These are phyloP conservation scores for Gossypium gossypioides DNA, from an alignment of 441 rosid species.

Conservation along the genomic window DNA sequence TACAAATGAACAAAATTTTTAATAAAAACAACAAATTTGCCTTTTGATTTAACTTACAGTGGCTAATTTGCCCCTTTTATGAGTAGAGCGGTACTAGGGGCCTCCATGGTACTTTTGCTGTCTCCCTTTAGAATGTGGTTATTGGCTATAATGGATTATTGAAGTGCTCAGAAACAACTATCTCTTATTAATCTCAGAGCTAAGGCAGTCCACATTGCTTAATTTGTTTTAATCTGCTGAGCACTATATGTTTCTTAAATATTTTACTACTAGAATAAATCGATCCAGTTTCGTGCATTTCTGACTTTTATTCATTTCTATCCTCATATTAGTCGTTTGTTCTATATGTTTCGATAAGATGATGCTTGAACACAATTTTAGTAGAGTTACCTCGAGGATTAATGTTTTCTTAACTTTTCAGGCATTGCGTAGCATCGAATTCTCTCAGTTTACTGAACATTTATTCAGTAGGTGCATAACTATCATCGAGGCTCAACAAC, in stretches of 20 bases:
- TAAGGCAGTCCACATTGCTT: neutral
- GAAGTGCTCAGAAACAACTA: neutral
- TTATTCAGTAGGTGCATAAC: slow-evolving; percentile 83
- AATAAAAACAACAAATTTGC: too few relatives aligned
- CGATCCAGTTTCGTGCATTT: neutral
- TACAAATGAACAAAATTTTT: too few relatives aligned
- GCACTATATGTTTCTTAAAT: neutral
- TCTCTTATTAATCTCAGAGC: neutral
- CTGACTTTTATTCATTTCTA: neutral
- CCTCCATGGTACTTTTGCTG: too few relatives aligned
- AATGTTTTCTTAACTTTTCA: slow-evolving; percentile 33
- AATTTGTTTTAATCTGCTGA: neutral
- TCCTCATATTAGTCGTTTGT: neutral
- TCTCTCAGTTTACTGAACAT: slow-evolving; percentile 86
- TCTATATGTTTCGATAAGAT: neutral
- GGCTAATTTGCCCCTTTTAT: too few relatives aligned
- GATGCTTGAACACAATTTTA: neutral
- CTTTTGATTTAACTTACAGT: too few relatives aligned
- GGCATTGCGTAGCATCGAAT: slow-evolving; percentile 72
- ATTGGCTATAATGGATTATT: neutral
- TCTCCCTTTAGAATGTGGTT: neutral
- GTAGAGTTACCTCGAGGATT: slow-evolving; percentile 13
- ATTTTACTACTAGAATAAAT: neutral
- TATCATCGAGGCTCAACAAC: slow-evolving; percentile 80
- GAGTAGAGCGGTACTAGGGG: too few relatives aligned